Conservation (phyloP, 768 basidiomycete genomes). For the Nevesoporus exiguus region DNA sequence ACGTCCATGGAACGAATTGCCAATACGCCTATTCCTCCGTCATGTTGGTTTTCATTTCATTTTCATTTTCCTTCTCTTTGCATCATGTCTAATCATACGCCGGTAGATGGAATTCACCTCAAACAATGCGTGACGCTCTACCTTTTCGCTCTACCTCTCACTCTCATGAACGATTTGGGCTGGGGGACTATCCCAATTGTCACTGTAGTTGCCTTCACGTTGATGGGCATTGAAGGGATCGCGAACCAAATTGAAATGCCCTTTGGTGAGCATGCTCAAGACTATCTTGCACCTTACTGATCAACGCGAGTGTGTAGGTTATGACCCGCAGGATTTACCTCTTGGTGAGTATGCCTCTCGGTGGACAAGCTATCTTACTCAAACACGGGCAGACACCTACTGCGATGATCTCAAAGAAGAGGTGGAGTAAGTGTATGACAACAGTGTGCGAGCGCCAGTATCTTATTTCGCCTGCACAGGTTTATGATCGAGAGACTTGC, state of each 20-base stretch:
- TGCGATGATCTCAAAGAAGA: constrained; percentile 86
- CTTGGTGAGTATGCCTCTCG: constrained; percentile 49
- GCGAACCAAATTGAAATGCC: constrained; percentile 95
- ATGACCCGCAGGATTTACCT: constrained; percentile 67
- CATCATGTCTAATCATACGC: constrained; percentile 12
- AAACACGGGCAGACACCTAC: constrained; percentile 59
- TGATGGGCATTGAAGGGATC: constrained; percentile 95
- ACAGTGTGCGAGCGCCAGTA: not conserved
- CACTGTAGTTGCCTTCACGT: constrained; percentile 83
- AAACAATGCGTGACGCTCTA: constrained; percentile 96
- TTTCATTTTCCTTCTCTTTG: no score
- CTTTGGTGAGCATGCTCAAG: constrained; percentile 55
- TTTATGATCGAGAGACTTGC: constrained; percentile 68
- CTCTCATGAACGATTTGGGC: constrained; percentile 75
- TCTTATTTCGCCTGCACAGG: constrained; percentile 34
- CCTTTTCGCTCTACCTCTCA: constrained; percentile 86
- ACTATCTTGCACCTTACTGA: not conserved
- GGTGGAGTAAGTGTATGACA: constrained; percentile 53
- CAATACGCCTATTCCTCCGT: constrained; percentile 78
- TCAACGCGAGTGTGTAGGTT: constrained; percentile 36
- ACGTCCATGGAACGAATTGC: constrained; percentile 88
- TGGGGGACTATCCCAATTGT: constrained; percentile 85
- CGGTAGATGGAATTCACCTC: constrained; percentile 78
- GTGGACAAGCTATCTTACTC: not conserved
- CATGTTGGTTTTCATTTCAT: constrained; percentile 46